Evolutionary conservation across 116 monocot genomes (phyloP).

Genomic region (Zostera marina): DNA sequence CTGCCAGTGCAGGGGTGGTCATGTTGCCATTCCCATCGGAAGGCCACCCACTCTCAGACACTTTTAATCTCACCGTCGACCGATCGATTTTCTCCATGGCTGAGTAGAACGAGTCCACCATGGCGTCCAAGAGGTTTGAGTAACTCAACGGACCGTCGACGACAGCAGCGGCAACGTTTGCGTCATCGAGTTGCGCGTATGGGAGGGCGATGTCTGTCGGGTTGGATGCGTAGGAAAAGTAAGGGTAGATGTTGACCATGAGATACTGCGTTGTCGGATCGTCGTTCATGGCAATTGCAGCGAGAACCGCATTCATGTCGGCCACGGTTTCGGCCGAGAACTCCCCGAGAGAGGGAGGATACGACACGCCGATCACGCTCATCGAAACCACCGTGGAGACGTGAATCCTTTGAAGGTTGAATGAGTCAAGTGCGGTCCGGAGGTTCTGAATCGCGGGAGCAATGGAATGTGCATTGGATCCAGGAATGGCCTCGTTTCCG

Average conservation of each 20-base stretch:
- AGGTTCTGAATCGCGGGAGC: constrained; percentile 41
- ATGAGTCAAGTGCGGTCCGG: constrained; percentile 16
- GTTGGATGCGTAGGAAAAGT: constrained; percentile 31
- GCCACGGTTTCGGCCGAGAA: constrained; percentile 13
- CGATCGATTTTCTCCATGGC: constrained; percentile 33
- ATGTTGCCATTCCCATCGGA: constrained; percentile 7
- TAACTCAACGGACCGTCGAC: constrained; percentile 14
- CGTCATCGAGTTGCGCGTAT: constrained; percentile 27
- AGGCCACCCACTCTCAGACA: constrained; percentile 15
- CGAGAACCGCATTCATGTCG: constrained; percentile 13
- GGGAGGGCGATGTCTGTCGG: constrained; percentile 10
- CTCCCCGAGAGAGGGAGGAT: constrained; percentile 31
- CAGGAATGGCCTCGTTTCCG: constrained; percentile 48
- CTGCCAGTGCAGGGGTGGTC: constrained; percentile 1
- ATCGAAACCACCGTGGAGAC: constrained; percentile 28
- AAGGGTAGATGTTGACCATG: constrained; percentile 42
- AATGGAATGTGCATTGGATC: constrained; percentile 16
- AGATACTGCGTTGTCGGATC: constrained; percentile 7
- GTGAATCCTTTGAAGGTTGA: constrained; percentile 1
- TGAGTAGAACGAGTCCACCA: constrained; percentile 22
- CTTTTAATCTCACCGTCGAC: constrained; percentile 6
- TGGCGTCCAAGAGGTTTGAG: constrained; percentile 37
- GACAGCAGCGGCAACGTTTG: constrained; percentile 15
- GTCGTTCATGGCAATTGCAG: constrained; percentile 8
- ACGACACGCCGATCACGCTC: constrained; percentile 20